Percentiles rank a stretch among this genome's conserved stretches.
phyloP scores from a whole-genome alignment of 371 early-diverging fungal species.

The Syncephalastrum sp. region DNA sequence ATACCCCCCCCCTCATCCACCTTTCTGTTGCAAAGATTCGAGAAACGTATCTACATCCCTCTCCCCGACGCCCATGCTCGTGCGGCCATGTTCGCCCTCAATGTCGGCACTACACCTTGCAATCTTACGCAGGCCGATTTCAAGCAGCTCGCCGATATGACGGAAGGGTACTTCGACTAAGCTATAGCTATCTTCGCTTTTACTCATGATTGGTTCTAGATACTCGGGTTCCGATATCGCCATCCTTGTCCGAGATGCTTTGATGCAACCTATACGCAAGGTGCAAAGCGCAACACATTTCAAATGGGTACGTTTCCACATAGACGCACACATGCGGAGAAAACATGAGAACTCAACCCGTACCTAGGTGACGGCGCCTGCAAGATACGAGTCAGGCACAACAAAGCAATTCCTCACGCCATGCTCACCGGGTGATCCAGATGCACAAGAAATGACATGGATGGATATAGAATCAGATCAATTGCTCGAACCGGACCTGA shows the following conservation, averaged over 20 bases:
- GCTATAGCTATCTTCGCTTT: not conserved
- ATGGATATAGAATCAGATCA: constrained; percentile 82
- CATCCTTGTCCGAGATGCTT: constrained; percentile 90
- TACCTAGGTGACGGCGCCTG: constrained; percentile 59
- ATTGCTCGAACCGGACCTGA: constrained; percentile 88
- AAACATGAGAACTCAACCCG: too few relatives aligned
- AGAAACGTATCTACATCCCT: constrained; percentile 96
- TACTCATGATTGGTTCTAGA: constrained; percentile 25
- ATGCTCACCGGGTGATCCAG: constrained; percentile 94
- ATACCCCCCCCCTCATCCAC: not conserved
- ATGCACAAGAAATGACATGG: constrained; percentile 90
- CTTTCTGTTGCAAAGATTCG: constrained; percentile 64
- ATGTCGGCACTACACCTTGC: constrained; percentile 90
- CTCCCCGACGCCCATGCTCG: constrained; percentile 89
- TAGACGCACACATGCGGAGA: too few relatives aligned
- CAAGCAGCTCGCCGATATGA: constrained; percentile 71
- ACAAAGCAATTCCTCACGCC: constrained; percentile 76
- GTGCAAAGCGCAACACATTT: constrained; percentile 97
- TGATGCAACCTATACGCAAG: constrained; percentile 96
- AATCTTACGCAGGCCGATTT: constrained; percentile 70
- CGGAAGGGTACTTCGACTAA: constrained; percentile 69
- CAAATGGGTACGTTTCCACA: constrained; percentile 61
- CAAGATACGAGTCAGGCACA: constrained; percentile 54
- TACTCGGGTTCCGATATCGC: constrained; percentile 96
- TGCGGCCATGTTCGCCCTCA: constrained; percentile 87